Percentiles rank a stretch among this genome's conserved stretches.
Evolutionary conservation across 768 basidiomycete species (phyloP).

Genomic region (Candolleomyces aberdarensis): DNA sequence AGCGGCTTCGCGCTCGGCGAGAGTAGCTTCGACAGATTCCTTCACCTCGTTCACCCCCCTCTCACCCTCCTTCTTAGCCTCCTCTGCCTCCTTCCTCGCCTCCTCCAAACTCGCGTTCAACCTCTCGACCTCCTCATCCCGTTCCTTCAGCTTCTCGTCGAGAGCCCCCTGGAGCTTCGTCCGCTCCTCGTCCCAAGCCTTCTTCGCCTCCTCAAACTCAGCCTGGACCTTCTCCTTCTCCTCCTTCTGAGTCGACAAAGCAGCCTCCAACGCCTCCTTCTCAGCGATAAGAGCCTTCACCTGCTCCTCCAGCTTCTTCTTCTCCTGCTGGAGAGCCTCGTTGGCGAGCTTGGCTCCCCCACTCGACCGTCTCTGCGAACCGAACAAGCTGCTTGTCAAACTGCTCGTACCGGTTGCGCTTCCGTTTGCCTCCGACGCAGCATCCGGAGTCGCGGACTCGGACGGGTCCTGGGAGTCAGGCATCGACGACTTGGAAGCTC

Average conservation of each 20-base stretch:
- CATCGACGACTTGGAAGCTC: neutral
- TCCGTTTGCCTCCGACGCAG: neutral
- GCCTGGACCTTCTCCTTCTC: neutral
- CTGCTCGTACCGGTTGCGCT: neutral
- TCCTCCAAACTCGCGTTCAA: neutral
- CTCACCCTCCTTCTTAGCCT: neutral
- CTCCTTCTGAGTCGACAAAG: neutral
- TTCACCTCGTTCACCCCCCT: neutral
- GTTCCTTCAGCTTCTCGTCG: neutral
- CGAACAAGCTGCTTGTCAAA: neutral
- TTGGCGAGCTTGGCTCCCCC: neutral
- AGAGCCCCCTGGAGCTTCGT: neutral
- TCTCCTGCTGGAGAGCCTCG: neutral
- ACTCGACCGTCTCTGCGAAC: no score
- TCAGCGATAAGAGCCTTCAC: neutral
- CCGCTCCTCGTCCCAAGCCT: neutral
- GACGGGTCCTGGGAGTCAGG: neutral
- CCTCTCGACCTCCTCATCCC: neutral
- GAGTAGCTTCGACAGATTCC: neutral
- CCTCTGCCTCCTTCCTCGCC: slow-evolving; percentile 3
- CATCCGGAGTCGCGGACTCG: neutral
- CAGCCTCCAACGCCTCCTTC: neutral
- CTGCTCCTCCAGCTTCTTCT: neutral
- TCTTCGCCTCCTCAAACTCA: neutral
- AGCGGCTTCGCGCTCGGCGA: neutral